Base-by-base conservation (phyloP, 2,329 filamentous ascomycete species). In the Cytospora chrysosperma region DNA sequence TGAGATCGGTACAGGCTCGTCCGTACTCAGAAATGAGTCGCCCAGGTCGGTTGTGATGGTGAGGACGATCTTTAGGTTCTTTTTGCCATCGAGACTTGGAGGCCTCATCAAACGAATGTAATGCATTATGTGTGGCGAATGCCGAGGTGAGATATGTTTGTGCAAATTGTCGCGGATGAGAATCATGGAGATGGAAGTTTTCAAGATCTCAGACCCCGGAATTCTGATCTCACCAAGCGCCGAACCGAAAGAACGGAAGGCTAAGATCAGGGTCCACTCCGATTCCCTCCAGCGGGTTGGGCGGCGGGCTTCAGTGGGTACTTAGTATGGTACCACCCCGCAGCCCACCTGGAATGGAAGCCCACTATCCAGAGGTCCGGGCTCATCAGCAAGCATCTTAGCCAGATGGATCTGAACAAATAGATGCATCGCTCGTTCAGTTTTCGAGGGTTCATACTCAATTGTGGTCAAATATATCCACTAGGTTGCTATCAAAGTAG, bases 1-100 rank as follows among this genome's bases (percentile, higher is more conserved):
- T 12, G 69, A 70, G 3, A 86, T 72, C 17, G 76, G 73, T n/a
- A 85, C 64, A 5, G 82, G 77, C 21, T 72, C 70, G 17, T 75
- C 72, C 0, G 81, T 79, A n/a, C 68, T 73, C 13, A 86, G 77
- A 56, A 84, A 84, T 0, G 81, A 76, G 68, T 87, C 84, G 34
- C 84, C 82, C 1, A 86, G 76, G 64, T 87, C 84, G 15, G 83
- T 86, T 13, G 82, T 85, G 67, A 87, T 79, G 64, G 82, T 81
- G 65, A 87, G 73, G 1, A 84, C 75, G 4, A 86, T 69, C 56
- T 77, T 76, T 9, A 82, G 69, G 21, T 64, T 69, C 43, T 61
- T 64, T 15, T 67, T 63, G 27, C 68, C 57, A 15, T 72, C 70
- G 52, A 82, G 70, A 67, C 75, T 76, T 2, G 80, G 81, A 2